Evolutionary conservation across 2,329 filamentous ascomycete species (phyloP).

Genomic region (Talaromyces piceae): DNA sequence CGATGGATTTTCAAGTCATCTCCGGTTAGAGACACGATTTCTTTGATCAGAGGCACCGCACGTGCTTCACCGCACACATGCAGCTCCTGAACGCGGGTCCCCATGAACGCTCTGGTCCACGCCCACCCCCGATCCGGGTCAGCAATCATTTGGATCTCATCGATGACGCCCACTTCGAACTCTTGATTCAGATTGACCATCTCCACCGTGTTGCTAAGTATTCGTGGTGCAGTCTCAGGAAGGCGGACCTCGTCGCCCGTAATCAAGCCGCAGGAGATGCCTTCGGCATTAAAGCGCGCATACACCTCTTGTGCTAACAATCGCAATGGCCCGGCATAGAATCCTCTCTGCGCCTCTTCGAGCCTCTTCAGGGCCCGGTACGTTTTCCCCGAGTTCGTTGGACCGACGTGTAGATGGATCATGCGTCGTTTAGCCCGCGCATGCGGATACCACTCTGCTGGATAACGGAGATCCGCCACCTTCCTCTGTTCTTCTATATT

Average conservation of each 20-base stretch:
- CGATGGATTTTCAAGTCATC: conserved; percentile 74
- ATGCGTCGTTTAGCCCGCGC: conserved; percentile 73
- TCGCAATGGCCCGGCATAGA: conserved; percentile 85
- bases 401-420: conserved; percentile 87
- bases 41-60: conserved; percentile 67
- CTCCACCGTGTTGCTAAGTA: conserved; percentile 88
- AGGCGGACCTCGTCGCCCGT: conserved; percentile 85
- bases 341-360: conserved; percentile 65
- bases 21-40: conserved; percentile 69
- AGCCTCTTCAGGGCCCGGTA: conserved; percentile 85
- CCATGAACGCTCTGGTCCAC: conserved; percentile 87
- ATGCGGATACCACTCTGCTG: conserved; percentile 84
- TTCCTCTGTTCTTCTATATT: conserved; percentile 54
- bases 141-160: conserved; percentile 97
- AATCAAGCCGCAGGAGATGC: conserved; percentile 67
- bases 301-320: conserved; percentile 94
- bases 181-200: conserved; percentile 59
- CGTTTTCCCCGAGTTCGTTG: conserved; percentile 97
- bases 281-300: conserved; percentile 71
- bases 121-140: conserved; percentile 76
- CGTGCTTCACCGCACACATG: conserved; percentile 90
- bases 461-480: conserved; percentile 77
- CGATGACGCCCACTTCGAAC: conserved; percentile 88
- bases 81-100: conserved; percentile 77
- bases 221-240: conserved; percentile 51